These are phyloP conservation scores for Tillandsia fasciculata DNA, from an alignment of 176 grass and related monocot genomes.

Conservation along the genomic window DNA sequence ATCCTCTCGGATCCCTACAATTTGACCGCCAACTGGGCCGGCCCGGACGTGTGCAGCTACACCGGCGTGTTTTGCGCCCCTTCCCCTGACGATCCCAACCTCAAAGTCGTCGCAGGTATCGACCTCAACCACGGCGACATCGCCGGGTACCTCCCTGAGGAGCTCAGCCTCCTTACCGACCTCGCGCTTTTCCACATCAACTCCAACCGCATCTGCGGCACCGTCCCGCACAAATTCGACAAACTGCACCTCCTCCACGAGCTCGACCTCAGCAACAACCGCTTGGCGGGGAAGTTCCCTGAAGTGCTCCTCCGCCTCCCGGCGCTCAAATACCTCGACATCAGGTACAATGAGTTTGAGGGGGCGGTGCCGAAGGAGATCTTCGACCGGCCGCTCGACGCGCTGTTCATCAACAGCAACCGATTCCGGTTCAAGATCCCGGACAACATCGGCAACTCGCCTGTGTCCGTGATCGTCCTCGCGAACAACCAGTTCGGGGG, in stretches of 20 bases:
- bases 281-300: conserved; percentile 63
- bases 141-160: conserved; percentile 68
- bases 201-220: conserved; percentile 95
- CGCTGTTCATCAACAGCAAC: conserved; percentile 77
- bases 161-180: conserved; percentile 54
- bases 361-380: conserved; percentile 48
- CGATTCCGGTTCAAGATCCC: conserved; percentile 62
- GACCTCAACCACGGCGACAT: conserved; percentile 94
- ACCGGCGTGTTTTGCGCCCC: conserved; percentile 61
- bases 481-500: conserved; percentile 75
- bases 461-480: conserved; percentile 61
- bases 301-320: conserved; percentile 40
- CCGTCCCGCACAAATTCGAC: conserved; percentile 28
- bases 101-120: conserved; percentile 67
- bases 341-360: conserved; percentile 74
- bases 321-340: conserved; percentile 43
- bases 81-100: conserved; percentile 21
- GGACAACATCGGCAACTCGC: conserved; percentile 81
- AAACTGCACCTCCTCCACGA: conserved; percentile 32
- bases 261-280: conserved; percentile 98
- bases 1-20: conserved; percentile 80
- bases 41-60: conserved; percentile 74
- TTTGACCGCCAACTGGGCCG: conserved; percentile 57
- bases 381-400: conserved; percentile 61
- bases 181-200: conserved; percentile 76